Base-by-base conservation (phyloP, 257 asterid species). In the Cordia subcordata region DNA sequence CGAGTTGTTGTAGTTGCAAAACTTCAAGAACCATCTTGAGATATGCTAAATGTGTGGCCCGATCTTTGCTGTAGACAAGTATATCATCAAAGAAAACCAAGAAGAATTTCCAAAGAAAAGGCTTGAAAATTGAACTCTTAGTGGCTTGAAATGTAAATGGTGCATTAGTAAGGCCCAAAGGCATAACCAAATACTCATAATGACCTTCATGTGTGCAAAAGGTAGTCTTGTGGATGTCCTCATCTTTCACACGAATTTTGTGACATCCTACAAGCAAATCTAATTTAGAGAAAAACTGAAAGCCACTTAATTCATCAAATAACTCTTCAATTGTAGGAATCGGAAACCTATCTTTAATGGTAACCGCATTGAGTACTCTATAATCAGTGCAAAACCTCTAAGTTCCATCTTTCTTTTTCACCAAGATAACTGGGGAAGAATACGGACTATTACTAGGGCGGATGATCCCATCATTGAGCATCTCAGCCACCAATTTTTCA, bases 21-120 rank as follows among this genome's bases (percentile, higher is more conserved):
- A 0, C 20, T 17, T 35, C 6, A 33, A 0, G 0, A 0, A 33
- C 19, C 1, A 5, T 0, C 1, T 22, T 0, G 4, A 42, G 13
- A 40, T 58, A 37, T 0, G 5, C 5, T 0, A 58, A 0, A 45
- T 42, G 39, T 0, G 21, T 14, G 1, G 8, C 3, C 44, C 55
- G 11, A 32, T 13, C 1, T 8, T 8, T 11, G 10, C 47, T 45
- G 3, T 45, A 60, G 0, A 58, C 10, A 14, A 58, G 5, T 3
- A 60, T 60, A 45, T 60, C 55, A 47, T 60, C 42, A 13, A 60
- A 60, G 10, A 60, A 46, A 3, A 46, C 56, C 1, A 60, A 27
- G 0, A 60, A 1, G 12, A 45, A 60, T 3, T 60, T 45, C 4
- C 27, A 5, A 0, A 60, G 14, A 22, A 6, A 60, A 0, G 44